phyloP scores from a whole-genome alignment of 352 stramenopile genomes.

The Phytophthora tubulina region DNA sequence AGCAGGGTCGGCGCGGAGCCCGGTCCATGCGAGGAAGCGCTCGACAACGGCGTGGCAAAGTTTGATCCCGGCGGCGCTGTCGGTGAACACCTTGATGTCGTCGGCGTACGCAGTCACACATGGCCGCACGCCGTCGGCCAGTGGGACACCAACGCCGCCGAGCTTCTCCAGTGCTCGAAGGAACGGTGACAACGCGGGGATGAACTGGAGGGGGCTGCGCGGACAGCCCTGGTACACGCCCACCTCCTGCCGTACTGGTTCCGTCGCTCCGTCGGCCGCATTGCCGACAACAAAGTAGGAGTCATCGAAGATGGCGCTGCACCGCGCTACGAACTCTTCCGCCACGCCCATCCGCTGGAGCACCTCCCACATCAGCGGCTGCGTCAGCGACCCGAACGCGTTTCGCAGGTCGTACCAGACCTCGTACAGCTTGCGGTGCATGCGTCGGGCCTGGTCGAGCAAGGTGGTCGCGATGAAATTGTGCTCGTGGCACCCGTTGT shows the following conservation, averaged over 20 bases:
- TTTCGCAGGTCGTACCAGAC: too few species aligned
- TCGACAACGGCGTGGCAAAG: conserved; percentile 11
- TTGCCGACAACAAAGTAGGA: conserved; percentile 26
- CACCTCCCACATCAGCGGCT: background rate
- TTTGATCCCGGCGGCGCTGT: conserved; percentile 8
- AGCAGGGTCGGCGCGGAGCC: conserved; percentile 5
- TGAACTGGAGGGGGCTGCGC: conserved; percentile 36
- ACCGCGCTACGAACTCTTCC: background rate
- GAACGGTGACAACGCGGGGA: conserved; percentile 24
- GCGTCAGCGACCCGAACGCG: too few species aligned
- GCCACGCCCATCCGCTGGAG: background rate
- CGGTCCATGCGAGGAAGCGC: conserved; percentile 11
- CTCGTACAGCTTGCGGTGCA: too few species aligned
- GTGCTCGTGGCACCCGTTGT: conserved; percentile 25
- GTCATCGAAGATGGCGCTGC: conserved; percentile 15
- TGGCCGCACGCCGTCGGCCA: background rate
- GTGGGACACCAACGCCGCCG: conserved; percentile 1
- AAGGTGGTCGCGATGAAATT: too few species aligned
- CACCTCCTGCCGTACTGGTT: conserved; percentile 26
- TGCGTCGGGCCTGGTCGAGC: too few species aligned
- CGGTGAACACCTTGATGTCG: conserved; percentile 15
- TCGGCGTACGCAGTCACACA: conserved; percentile 13
- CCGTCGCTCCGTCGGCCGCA: conserved; percentile 25
- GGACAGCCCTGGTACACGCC: conserved; percentile 39
- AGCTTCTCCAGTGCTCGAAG: conserved; percentile 13